Evolutionary conservation across 371 early-diverging fungal species (phyloP).

Genomic region (Mucor velutinosus): DNA sequence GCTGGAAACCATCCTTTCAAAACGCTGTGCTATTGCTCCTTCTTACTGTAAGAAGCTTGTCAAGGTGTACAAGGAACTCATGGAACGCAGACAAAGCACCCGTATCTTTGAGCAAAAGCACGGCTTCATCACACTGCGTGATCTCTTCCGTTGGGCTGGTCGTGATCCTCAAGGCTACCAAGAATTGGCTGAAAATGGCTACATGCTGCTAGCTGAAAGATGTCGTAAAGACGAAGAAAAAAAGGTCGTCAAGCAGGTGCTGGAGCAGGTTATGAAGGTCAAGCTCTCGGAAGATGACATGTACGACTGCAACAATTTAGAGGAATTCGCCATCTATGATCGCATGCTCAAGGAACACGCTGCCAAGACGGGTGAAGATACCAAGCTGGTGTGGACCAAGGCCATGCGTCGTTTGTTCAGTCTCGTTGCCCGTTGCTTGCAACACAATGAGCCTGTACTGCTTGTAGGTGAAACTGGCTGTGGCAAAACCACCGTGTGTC

Average conservation of each 20-base stretch:
- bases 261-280: conserved; percentile 84
- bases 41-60: conserved; percentile 89
- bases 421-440: conserved; percentile 82
- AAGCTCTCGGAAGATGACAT: conserved; percentile 65
- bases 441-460: conserved; percentile 93
- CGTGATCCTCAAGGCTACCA: conserved; percentile 81
- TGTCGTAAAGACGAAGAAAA: conserved; percentile 88
- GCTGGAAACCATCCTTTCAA: conserved; percentile 84
- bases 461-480: conserved; percentile 99
- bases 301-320: conserved; percentile 66
- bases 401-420: conserved; percentile 93
- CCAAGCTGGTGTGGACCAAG: conserved; percentile 90
- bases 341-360: conserved; percentile 28
- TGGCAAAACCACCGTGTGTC: conserved; percentile 99
- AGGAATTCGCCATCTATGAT: conserved; percentile 56
- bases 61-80: conserved; percentile 84
- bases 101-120: conserved; percentile 93
- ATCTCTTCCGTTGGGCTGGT: conserved; percentile 98
- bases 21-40: conserved; percentile 88
- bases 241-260: conserved; percentile 75
- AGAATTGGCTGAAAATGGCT: conserved; percentile 90
- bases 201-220: conserved; percentile 95
- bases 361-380: conserved; percentile 31
- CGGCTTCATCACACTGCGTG: conserved; percentile 96
- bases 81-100: conserved; percentile 78